Conservation (phyloP, 176 grass and related monocot species). For the Oryza punctata region DNA sequence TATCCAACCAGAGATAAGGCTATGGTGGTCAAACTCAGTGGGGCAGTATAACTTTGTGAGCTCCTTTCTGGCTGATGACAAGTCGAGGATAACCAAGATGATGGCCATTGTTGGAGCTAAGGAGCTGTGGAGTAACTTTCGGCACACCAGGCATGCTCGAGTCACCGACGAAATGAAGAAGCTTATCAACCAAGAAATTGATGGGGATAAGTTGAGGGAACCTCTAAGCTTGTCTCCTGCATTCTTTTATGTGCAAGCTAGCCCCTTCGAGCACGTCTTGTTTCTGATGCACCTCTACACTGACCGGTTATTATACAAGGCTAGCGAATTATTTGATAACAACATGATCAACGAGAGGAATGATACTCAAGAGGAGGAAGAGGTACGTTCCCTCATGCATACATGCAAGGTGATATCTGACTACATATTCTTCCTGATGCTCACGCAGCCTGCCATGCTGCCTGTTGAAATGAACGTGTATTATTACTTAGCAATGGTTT, state of each 20-base stretch:
- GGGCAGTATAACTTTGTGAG: neutral
- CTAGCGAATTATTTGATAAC: no score
- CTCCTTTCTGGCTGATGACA: neutral
- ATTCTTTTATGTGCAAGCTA: neutral
- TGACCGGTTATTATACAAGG: neutral
- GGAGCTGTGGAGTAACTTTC: neutral
- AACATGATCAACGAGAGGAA: no score
- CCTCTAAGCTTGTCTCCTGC: no score
- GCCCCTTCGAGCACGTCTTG: neutral
- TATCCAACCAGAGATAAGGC: neutral
- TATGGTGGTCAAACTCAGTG: slow-evolving; percentile 26
- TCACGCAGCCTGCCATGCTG: neutral
- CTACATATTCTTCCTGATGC: neutral
- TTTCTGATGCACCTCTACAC: neutral
- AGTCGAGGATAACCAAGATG: neutral
- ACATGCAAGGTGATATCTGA: slow-evolving; percentile 7
- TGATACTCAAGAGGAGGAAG: neutral
- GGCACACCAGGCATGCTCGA: neutral
- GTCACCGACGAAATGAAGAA: neutral
- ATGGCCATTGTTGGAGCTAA: neutral
- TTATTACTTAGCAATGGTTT: neutral
- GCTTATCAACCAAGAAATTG: neutral
- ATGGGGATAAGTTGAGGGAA: neutral
- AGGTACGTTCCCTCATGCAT: neutral
- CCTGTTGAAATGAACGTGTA: neutral